These are phyloP conservation scores for Boehmeria nivea DNA, from an alignment of 306 rosid genomes.

Conservation along the genomic window DNA sequence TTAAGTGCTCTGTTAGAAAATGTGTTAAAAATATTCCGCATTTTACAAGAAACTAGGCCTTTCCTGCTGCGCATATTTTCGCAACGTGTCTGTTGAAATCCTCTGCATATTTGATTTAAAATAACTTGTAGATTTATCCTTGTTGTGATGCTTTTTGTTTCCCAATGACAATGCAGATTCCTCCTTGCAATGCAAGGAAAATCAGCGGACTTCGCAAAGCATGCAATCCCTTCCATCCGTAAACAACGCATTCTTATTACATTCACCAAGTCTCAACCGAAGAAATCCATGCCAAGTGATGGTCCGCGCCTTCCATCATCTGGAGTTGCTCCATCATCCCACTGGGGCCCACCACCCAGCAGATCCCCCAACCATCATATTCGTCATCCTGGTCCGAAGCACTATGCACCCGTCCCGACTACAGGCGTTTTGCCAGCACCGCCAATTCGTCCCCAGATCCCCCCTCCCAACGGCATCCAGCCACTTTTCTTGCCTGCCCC, in stretches of 20 bases:
- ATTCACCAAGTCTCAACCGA: constrained; percentile 66
- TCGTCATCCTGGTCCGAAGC: constrained; percentile 68
- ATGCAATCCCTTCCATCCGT: constrained; percentile 73
- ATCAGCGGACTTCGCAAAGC: constrained; percentile 62
- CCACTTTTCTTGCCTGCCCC: constrained; percentile 59
- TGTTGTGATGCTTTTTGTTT: not conserved
- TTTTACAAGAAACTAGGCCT: too few relatives aligned
- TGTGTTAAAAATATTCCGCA: too few relatives aligned
- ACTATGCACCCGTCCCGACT: constrained; percentile 42
- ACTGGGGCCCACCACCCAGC: constrained; percentile 63
- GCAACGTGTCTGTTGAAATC: too few relatives aligned
- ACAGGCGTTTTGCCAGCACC: constrained; percentile 66
- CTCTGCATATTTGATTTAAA: too few relatives aligned
- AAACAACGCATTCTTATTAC: constrained; percentile 78
- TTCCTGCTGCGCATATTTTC: too few relatives aligned
- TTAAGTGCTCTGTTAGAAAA: too few relatives aligned
- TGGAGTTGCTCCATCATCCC: constrained; percentile 37
- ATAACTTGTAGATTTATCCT: too few relatives aligned
- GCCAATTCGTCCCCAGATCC: constrained; percentile 49
- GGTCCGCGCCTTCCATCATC: constrained; percentile 40
- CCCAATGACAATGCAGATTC: constrained; percentile 39
- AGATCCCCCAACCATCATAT: constrained; percentile 62
- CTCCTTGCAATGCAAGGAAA: constrained; percentile 71
- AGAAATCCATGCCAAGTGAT: constrained; percentile 43
- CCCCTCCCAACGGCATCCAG: constrained; percentile 60